Evolutionary conservation across 2,329 filamentous ascomycete genomes (phyloP), one percentile per base, ranked within the genome.

Genomic region (Fusarium brevicatenulatum): DNA sequence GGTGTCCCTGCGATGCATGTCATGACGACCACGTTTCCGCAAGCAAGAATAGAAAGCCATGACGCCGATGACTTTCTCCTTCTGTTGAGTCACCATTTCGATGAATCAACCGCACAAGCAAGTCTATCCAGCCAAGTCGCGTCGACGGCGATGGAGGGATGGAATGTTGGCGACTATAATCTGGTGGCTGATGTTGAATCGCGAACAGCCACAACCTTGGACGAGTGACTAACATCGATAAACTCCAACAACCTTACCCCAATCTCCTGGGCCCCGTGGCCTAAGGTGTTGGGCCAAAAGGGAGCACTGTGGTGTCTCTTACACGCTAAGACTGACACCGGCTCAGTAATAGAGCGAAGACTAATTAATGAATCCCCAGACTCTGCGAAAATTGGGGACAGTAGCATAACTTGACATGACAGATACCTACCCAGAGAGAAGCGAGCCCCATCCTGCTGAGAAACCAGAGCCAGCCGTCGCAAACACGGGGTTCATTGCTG

Each of bases 241-340:
- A 62, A 50, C 64, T 58, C 73, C 67, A 71, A 62, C 50, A 63
- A 68, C 58, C 60, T 66, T 70, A 61, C 67, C 66, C 76, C 76
- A 78, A 77, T 78, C 73, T 77, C 76, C 57, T 58, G 57, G 68
- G 57, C 66, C 57, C 53, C 61, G 71, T 69, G 75, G 73, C 52
- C 72, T 39, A 53, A 70, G 53, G 71, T 49, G 69, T 74, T 75
- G 68, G 68, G 72, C 52, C 55, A 25, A 70, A 59, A 67, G 58
- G 56, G 40, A 67, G 46, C 46, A 57, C 28, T 54, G 32, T 56
- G 58, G 47, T 61, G 52, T 53, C 44, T 60, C 52, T 50, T 54
- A 56, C 53, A 36, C 64, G 67, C 67, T 68, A 71, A 61, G 46
- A 49, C 47, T 74, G 55, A 71, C 67, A 73, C 71, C n/a, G 52